Base-by-base conservation (phyloP, 2,329 filamentous ascomycete species). In the Fusarium buxicola region DNA sequence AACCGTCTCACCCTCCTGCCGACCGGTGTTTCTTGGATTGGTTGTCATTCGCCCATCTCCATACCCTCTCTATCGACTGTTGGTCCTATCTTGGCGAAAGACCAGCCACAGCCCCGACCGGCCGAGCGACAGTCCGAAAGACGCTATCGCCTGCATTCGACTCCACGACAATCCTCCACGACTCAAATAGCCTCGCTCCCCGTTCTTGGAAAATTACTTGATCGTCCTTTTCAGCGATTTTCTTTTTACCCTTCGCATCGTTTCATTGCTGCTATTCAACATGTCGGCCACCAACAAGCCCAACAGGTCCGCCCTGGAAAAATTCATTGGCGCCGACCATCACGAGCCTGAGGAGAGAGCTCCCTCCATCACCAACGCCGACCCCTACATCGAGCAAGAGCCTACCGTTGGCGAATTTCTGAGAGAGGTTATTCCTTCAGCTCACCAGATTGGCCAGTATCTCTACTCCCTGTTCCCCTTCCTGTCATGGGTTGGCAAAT, bases 401-500 rank as follows among this genome's bases (percentile, higher is more conserved):
- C 78, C 77, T 8, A 80, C 78, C 9, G 73, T 79, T n/a, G 61
- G 55, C 7, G 78, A 81, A 57, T 80, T 76, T 57, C 54, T 81
- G n/a, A 58, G 69, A 13, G 77, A 80, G 46, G 68, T 78, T 13
- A 69, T 72, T 0, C 78, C 80, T 4, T 70, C 75, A 2, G 16
- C 58, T n/a, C 69, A 58, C 2, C 72, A 72, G 7, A 50, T 76
- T 8, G 69, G 58, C 7, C 52, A 50, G 31, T 82, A 82, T 58
- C 31, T 81, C 46, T 73, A 71, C 55, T 75, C 73, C 58, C 69
- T 84, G 15, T 83, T 84, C 59, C 82, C 82, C 3, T 84, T 83
- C 66, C 67, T 78, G 55, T 74, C 73, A 12, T 84, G 82, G 82
- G 81, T 83, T 50, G 77, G 77, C 61, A 82, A 81, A 49, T 84